A percentile compares a stretch with the other conserved stretches of the same genome.
Conservation (phyloP, 192 early-diverging fungal genomes). For the Coemansia sp. region DNA sequence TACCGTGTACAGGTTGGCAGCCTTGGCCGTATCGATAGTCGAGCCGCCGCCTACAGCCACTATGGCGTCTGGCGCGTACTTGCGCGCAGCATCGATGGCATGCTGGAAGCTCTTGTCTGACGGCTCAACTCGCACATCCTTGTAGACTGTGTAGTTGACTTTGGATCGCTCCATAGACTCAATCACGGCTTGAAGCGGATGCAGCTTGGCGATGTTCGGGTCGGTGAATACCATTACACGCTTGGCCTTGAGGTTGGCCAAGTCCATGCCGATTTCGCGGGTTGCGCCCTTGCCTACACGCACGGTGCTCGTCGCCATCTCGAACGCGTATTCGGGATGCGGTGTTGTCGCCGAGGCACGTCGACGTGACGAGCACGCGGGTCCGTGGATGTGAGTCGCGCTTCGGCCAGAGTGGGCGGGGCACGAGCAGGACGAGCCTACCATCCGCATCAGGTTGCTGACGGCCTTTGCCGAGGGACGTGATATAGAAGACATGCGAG, state of each 20-base stretch:
- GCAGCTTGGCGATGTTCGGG: slow-evolving; percentile 71
- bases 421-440: slow-evolving; percentile 52
- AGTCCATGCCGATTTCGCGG: slow-evolving; percentile 83
- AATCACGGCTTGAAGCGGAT: slow-evolving; percentile 73
- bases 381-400: slow-evolving; percentile 22
- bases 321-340: slow-evolving; percentile 70
- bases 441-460: slow-evolving; percentile 57
- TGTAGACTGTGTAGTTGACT: slow-evolving; percentile 75
- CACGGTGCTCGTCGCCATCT: slow-evolving; percentile 90
- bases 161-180: slow-evolving; percentile 72
- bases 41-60: slow-evolving; percentile 92
- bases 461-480: slow-evolving; percentile 41
- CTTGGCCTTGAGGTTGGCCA: slow-evolving; percentile 75
- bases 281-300: slow-evolving; percentile 87
- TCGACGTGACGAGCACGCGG: slow-evolving; percentile 13
- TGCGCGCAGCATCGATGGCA: slow-evolving; percentile 79
- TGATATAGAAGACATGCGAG: neutral
- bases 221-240: slow-evolving; percentile 89
- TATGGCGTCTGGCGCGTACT: slow-evolving; percentile 79
- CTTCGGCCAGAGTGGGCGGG: slow-evolving; percentile 38
- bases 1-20: slow-evolving; percentile 84
- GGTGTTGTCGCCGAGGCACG: slow-evolving; percentile 29
- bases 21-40: slow-evolving; percentile 91
- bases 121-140: slow-evolving; percentile 81
- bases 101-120: slow-evolving; percentile 80